Evolutionary conservation across 1,139 yeast genomes (phyloP), one percentile per base, ranked within the genome.

Genomic region (Eremothecium sinecaudum): DNA sequence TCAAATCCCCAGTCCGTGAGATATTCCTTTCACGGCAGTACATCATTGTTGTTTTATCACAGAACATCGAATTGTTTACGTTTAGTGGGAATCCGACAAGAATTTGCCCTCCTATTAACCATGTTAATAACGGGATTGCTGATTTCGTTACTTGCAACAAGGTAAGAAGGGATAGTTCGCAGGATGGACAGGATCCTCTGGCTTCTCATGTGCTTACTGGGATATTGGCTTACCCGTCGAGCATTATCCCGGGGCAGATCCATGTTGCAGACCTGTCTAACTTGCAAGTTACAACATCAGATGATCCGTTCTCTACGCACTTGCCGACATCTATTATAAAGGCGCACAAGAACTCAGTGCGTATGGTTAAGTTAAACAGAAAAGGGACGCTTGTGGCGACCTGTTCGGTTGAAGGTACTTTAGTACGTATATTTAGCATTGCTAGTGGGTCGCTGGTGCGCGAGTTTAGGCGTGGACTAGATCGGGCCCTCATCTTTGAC

Each of bases 381-480:
- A 63, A 75, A n/a, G 94, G 94, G 0, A 69, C 79, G 1, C 66
- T 82, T 66, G 66, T 90, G 4, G 97, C 96, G 1, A 77, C 90
- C 9, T 94, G 95, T 3, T 79, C 93, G 5, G 81, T 74, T 33
- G 75, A 83, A 1, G 98, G 97, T 0, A 87, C 97, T 0, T 68
- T 87, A 15, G 77, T 87, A 11, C 46, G 97, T 36, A 68, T 86
- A 2, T 90, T 81, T 52, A 78, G 84, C 7, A 77, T 90, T 0
- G 67, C 69, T 36, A 78, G 73, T 35, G 80, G 93, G n/a, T 70
- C 80, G 1, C 62, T 83, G 37, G 51, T 83, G 15, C 79, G 71
- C 48, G 96, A 84, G 53, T 87, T 86, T 50, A 67, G 97, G 46
- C 66, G 98, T 34, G 97, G 97, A 0, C 57, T 86, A 18, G 97